Percentiles rank a stretch among this genome's conserved stretches.
These are phyloP conservation scores for Tanacetum coccineum DNA, from an alignment of 129 eudicot genomes.

Conservation along the genomic window DNA sequence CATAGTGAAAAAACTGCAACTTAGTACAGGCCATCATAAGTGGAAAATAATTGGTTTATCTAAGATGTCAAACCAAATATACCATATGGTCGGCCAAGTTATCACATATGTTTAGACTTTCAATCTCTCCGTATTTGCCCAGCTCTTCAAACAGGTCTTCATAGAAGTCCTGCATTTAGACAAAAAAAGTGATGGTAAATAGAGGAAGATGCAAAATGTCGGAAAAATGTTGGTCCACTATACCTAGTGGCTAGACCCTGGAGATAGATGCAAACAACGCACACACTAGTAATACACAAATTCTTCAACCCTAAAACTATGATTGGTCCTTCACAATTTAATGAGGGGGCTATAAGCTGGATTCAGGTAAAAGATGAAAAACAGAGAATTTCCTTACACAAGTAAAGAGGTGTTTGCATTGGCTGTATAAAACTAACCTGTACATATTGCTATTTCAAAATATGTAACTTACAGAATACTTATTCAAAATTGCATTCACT, in stretches of 20 bases:
- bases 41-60: not conserved
- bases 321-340: too few species aligned
- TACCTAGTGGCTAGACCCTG: not conserved
- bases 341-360: too few species aligned
- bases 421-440: too few species aligned
- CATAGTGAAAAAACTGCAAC: not conserved
- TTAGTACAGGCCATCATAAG: not conserved
- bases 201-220: not conserved
- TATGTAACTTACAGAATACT: too few species aligned
- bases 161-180: slow-evolving; percentile 70
- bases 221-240: not conserved
- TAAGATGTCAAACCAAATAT: slow-evolving; percentile 3
- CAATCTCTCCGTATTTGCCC: slow-evolving; percentile 92
- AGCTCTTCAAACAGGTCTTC: slow-evolving; percentile 94
- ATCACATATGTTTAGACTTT: slow-evolving; percentile 92
- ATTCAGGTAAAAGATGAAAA: too few species aligned
- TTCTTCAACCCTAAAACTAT: too few species aligned
- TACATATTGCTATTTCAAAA: too few species aligned
- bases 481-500: too few species aligned
- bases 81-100: slow-evolving; percentile 99
- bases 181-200: not conserved
- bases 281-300: too few species aligned
- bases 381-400: too few species aligned
- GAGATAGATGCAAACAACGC: too few species aligned
- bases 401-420: too few species aligned